Conservation (phyloP, 2,329 filamentous ascomycete species). For the Aspergillus aculeatus region DNA sequence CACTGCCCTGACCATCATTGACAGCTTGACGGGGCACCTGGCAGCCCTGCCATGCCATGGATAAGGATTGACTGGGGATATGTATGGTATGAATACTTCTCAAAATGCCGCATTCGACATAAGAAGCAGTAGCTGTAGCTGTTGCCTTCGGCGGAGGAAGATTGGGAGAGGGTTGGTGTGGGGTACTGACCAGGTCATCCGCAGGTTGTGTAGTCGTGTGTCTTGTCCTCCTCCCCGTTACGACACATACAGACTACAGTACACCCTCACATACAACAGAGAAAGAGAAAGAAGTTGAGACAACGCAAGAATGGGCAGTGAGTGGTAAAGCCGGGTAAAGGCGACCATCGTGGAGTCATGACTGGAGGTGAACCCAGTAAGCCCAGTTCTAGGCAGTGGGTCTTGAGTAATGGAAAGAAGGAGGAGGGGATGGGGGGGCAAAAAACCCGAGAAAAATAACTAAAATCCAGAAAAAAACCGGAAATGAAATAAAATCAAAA, state of each 20-base stretch:
- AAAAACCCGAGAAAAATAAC: background rate
- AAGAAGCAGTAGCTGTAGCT: background rate
- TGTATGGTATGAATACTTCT: background rate
- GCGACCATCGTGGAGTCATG: background rate
- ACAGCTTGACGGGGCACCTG: background rate
- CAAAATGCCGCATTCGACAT: background rate
- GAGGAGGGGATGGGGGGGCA: background rate
- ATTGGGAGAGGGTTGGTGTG: background rate
- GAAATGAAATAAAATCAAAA: background rate
- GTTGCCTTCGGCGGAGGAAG: background rate
- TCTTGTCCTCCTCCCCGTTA: background rate
- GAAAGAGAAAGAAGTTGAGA: no score
- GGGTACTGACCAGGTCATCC: background rate
- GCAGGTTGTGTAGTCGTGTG: background rate
- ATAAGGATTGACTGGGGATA: background rate
- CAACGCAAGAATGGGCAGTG: no score
- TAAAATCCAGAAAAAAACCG: background rate
- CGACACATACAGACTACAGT: background rate
- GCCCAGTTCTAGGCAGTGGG: background rate
- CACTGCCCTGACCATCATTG: background rate
- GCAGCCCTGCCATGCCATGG: background rate
- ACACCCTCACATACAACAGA: no score
- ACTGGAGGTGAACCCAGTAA: background rate
- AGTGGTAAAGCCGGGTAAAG: background rate
- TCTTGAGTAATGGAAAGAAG: background rate